Percentiles rank a stretch among this genome's conserved stretches.
Conservation (phyloP, 2,329 filamentous ascomycete species). For the Zymoseptoria pseudotritici region DNA sequence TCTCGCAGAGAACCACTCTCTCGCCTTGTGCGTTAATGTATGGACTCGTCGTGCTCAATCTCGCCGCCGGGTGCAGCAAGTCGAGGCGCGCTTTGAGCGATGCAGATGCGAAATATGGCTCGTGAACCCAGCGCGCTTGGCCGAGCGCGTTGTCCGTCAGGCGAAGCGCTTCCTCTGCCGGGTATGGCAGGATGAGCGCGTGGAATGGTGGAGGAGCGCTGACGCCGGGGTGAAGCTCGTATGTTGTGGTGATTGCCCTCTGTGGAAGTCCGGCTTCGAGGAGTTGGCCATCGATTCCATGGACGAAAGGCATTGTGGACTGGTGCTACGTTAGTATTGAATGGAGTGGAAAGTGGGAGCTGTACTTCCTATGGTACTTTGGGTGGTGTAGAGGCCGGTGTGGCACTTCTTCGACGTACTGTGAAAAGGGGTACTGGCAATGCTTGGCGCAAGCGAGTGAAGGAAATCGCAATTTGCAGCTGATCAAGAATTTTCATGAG, state of each 20-base stretch:
- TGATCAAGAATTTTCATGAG: no score
- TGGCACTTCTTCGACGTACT: no score
- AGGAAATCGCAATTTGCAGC: no score
- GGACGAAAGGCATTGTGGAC: no score
- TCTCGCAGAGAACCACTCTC: background rate
- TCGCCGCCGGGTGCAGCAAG: background rate
- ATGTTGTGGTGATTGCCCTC: background rate
- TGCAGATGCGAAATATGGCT: background rate
- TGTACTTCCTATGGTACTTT: no score
- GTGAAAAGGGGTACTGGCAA: no score
- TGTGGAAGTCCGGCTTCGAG: background rate
- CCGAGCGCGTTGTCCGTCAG: background rate
- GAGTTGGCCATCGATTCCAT: background rate
- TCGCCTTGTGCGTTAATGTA: background rate
- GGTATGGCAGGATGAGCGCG: background rate
- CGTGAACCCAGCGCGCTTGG: background rate
- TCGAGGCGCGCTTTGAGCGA: background rate
- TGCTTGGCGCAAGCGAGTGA: no score
- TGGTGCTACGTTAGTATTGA: no score
- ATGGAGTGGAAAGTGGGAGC: no score
- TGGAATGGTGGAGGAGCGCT: background rate
- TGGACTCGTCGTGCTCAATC: background rate
- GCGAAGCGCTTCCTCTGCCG: background rate
- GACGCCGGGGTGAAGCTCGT: background rate
- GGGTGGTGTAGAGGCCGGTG: no score